A percentile compares a stretch with the other conserved stretches of the same genome.
Evolutionary conservation across 495 filamentous ascomycete species (phyloP).

Genomic region (Penicillium bovifimosum): DNA sequence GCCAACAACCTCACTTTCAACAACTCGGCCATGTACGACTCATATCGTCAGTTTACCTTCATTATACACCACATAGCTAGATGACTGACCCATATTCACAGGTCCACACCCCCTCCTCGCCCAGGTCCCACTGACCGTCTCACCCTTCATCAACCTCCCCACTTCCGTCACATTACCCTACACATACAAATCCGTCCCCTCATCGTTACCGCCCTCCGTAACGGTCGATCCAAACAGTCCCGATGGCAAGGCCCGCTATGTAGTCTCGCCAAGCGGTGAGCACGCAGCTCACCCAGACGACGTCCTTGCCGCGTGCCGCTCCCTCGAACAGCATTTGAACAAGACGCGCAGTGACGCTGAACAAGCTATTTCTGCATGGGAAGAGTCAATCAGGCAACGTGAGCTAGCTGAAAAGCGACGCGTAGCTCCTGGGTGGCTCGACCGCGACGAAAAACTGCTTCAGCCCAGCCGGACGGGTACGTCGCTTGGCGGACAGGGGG

Average conservation of each 20-base stretch:
- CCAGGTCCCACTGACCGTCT: slow-evolving; percentile 88
- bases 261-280: slow-evolving; percentile 63
- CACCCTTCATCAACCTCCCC: slow-evolving; percentile 89
- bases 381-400: slow-evolving; percentile 61
- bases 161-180: slow-evolving; percentile 88
- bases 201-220: slow-evolving; percentile 73
- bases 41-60: slow-evolving; percentile 32
- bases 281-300: slow-evolving; percentile 76
- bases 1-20: not conserved
- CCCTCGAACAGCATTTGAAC: slow-evolving; percentile 68
- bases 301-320: slow-evolving; percentile 72
- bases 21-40: slow-evolving; percentile 37
- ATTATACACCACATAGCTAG: not conserved
- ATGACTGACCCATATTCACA: slow-evolving; percentile 31
- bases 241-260: slow-evolving; percentile 54
- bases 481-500: slow-evolving; percentile 8
- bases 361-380: slow-evolving; percentile 60
- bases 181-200: slow-evolving; percentile 85
- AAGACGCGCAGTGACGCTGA: slow-evolving; percentile 59
- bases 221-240: slow-evolving; percentile 47
- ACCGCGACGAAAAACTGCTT: slow-evolving; percentile 78
- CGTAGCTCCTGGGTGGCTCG: slow-evolving; percentile 90
- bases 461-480: slow-evolving; percentile 49
- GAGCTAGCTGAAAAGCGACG: slow-evolving; percentile 90
- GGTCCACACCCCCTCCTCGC: slow-evolving; percentile 82